Base-by-base conservation (phyloP, 2,329 filamentous ascomycete genomes). In the Epichloe uncinata region DNA sequence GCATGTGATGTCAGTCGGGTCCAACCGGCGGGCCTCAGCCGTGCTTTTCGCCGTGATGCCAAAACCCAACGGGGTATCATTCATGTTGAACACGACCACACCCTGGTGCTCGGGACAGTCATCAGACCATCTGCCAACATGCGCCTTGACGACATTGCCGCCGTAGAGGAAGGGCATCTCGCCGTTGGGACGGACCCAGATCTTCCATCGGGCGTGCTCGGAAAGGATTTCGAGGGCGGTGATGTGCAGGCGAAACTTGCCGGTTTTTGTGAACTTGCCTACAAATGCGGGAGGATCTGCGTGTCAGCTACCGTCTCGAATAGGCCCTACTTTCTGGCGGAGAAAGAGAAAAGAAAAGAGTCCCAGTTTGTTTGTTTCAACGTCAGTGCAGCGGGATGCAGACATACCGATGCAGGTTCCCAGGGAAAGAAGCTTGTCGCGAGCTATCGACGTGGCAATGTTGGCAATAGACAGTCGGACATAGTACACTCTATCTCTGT, bases 131-230 rank as follows among this genome's bases (percentile, higher is more conserved):
- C 89, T 73, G 18, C 87, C 87, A 16, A 93, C 79, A 61, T 78
- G 74, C 8, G 74, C 74, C 64, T 78, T 78, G 58, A 94, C 80
- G 48, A 95, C 76, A 67, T 97, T 90, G 51, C 87, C 87, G 48
- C 93, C 93, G 69, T 97, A 98, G 44, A 98, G 71, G 66, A 95
- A 97, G 1, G 93, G 91, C 89, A 96, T 95, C 62, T 94, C 90
- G 57, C 93, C 93, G 69, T 97, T 97, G 52, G 83, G 79, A 70
- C 94, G 94, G 58, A 98, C 84, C 89, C 90, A 97, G 59, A 97
- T 82, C 79, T 97, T 97, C 72, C 95, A 95, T 52, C 93, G 77
- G 42, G 91, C 91, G 66, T 96, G 88, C 56, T 87, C 84, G 51
- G 90, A 86, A 57, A 98, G 84, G 55, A 96, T 79, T 55, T 89